These are phyloP conservation scores for Coemansia sp. DNA, from an alignment of 192 early-diverging fungal genomes.

Conservation along the genomic window DNA sequence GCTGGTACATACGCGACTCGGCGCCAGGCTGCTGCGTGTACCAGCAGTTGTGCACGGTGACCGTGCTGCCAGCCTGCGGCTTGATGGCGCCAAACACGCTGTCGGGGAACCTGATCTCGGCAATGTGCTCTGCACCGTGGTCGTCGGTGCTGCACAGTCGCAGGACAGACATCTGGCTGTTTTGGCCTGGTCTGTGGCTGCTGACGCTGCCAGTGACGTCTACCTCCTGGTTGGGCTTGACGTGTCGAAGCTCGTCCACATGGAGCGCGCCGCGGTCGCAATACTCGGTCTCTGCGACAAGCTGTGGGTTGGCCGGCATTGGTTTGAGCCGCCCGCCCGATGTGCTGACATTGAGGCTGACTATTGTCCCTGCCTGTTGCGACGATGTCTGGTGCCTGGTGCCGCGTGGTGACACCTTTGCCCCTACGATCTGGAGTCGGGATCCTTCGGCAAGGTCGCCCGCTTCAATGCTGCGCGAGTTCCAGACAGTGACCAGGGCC, in stretches of 20 bases:
- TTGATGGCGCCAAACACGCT: conserved; percentile 14
- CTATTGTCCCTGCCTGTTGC: too few species aligned
- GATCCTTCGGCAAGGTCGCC: conserved; percentile 24
- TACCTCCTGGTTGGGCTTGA: conserved; percentile 16
- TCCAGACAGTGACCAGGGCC: conserved; percentile 37
- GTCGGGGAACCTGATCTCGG: conserved; percentile 13
- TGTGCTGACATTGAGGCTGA: conserved; percentile 18
- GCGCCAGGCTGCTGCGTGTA: too few species aligned
- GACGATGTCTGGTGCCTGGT: background rate
- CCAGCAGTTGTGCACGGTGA: conserved; percentile 34
- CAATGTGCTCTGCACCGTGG: conserved; percentile 1
- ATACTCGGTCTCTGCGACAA: conserved; percentile 20
- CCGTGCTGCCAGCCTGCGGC: conserved; percentile 4
- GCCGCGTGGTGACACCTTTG: conserved; percentile 7
- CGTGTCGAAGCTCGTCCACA: conserved; percentile 28
- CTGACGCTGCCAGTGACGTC: conserved; percentile 19
- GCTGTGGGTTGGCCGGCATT: conserved; percentile 4
- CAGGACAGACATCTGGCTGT: conserved; percentile 9
- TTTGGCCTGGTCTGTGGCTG: background rate
- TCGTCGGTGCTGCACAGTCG: conserved; percentile 17
- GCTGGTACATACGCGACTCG: conserved; percentile 5
- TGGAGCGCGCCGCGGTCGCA: conserved; percentile 12
- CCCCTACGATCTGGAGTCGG: conserved; percentile 24
- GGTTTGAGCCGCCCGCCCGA: conserved; percentile 8
- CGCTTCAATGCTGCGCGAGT: conserved; percentile 12